Base-by-base conservation (phyloP, 2,329 filamentous ascomycete species). In the Fulvia fulva region DNA sequence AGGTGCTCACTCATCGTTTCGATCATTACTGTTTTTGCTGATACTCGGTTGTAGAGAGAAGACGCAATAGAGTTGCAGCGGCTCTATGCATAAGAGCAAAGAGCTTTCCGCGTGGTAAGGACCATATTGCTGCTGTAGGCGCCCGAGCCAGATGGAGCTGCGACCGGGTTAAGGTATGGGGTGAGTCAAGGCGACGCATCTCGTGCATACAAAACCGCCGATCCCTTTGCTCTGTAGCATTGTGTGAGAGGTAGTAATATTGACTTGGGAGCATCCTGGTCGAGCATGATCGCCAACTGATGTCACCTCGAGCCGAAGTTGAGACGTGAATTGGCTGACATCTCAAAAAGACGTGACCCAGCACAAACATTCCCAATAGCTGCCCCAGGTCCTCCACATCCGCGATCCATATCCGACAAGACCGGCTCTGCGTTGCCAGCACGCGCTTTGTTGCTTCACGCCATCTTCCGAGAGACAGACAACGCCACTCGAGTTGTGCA, bases 231-330 rank as follows among this genome's bases (percentile, higher is more conserved):
- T 16, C 51, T 25, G 37, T 53, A 53, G 51, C 22, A 53, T 25
- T 44, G n/a, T 51, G 21, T 51, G n/a, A 37, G 30, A 54, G 47
- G 43, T 54, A 54, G 43, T 54, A 54, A 45, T 47, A 32, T 54
- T 46, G 43, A 54, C 1, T 32, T 28, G 26, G 26, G 16, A 9
- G 32, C 19, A 21, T 45, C 41, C 41, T 54, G 52, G 52, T 26
- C 14, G 45, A 12, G 45, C 45, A 14, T 47, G 45, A 47, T 37
- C 23, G n/a, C 21, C 23, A 22, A 51, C 46, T 51, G 32, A 56
- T 30, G 34, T 51, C 46, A 51, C n/a, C n/a, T n/a, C n/a, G n/a
- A 43, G 25, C 52, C 52, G 52, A 54, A 45, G 23, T 23, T 54
- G 26, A 26, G 47, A 41, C 37, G 47, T 16, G 47, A 32, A 50